Conservation (phyloP, 495 filamentous ascomycete genomes). For the Bacidia rubella region DNA sequence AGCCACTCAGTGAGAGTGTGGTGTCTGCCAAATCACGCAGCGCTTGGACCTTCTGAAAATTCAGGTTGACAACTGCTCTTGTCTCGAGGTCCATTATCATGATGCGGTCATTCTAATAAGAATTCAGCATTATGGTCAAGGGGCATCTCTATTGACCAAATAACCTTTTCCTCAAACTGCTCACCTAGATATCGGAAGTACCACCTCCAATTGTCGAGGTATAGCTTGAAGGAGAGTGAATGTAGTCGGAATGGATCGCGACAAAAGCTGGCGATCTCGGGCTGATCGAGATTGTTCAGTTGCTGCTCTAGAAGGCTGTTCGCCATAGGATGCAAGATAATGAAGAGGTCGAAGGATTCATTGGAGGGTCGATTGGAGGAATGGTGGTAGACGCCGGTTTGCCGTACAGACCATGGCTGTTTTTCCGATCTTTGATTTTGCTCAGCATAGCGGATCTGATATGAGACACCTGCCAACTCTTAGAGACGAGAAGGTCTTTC, state of each 20-base stretch:
- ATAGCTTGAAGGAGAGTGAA: constrained; percentile 10
- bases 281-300: no score
- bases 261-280: no score
- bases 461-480: constrained; percentile 4
- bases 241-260: constrained; percentile 14
- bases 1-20: constrained; percentile 6
- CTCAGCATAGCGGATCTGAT: constrained; percentile 13
- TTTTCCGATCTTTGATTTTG: constrained; percentile 5
- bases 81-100: constrained; percentile 9
- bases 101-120: constrained; percentile 1
- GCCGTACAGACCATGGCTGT: constrained; percentile 13
- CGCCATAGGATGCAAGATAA: constrained; percentile 10
- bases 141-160: background rate
- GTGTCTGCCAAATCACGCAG: constrained; percentile 9
- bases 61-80: constrained; percentile 3
- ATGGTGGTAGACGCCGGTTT: constrained; percentile 15
- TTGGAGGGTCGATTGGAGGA: constrained; percentile 5
- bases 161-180: constrained; percentile 12
- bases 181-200: constrained; percentile 17
- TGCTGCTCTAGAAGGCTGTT: constrained; percentile 9
- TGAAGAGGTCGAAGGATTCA: constrained; percentile 12
- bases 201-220: constrained; percentile 17
- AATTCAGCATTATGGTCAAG: no score
- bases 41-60: constrained; percentile 7
- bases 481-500: background rate